Evolutionary conservation across 768 basidiomycete genomes (phyloP).

Genomic region (Hysterangium stoloniferum): DNA sequence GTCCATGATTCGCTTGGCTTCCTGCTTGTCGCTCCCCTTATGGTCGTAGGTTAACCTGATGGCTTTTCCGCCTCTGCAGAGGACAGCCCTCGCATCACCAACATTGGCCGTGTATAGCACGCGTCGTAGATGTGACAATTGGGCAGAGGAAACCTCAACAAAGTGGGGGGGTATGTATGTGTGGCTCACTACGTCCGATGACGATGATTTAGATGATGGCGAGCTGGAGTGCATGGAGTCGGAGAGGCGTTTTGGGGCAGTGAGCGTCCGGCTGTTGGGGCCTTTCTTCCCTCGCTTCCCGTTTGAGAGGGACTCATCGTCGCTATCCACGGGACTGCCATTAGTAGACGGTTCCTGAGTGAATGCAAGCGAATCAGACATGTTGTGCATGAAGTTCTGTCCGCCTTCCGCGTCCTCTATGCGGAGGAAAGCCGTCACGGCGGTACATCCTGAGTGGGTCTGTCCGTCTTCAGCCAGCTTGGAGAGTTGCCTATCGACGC

Average conservation of each 20-base stretch:
- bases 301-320: constrained; percentile 28
- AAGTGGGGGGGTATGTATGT: constrained; percentile 30
- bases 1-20: constrained; percentile 95
- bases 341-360: constrained; percentile 1
- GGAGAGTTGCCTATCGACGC: constrained; percentile 79
- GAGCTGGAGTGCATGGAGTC: constrained; percentile 17
- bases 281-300: constrained; percentile 37
- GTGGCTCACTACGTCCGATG: constrained; percentile 19
- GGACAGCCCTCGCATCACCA: constrained; percentile 90
- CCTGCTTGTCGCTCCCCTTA: constrained; percentile 94
- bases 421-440: constrained; percentile 91
- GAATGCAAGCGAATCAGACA: constrained; percentile 14
- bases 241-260: constrained; percentile 38
- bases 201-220: constrained; percentile 11
- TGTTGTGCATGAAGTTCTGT: constrained; percentile 50
- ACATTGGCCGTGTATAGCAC: constrained; percentile 95
- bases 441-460: constrained; percentile 95
- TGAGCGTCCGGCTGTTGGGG: constrained; percentile 42
- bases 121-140: constrained; percentile 46
- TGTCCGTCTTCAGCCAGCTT: constrained; percentile 83
- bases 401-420: constrained; percentile 74
- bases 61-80: constrained; percentile 85
- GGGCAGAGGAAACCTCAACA: constrained; percentile 22
- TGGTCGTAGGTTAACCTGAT: constrained; percentile 96
- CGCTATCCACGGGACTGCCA: constrained; percentile 24